These are phyloP conservation scores for Suaeda aralocaspica DNA, from an alignment of 148 eudicot species.

Conservation along the genomic window DNA sequence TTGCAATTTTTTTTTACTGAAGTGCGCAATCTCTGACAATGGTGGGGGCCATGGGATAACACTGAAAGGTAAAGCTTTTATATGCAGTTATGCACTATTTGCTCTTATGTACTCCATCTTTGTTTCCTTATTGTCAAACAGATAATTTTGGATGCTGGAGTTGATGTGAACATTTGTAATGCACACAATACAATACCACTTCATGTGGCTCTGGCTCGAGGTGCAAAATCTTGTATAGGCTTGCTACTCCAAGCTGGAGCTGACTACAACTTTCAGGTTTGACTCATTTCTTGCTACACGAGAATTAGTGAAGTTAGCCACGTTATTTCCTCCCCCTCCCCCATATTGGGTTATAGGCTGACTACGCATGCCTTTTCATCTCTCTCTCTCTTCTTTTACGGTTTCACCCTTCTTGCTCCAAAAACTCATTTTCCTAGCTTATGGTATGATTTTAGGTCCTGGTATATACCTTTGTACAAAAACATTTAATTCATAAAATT, in stretches of 20 bases:
- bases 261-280: conserved; percentile 87
- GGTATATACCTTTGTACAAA: neutral
- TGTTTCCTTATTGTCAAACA: conserved; percentile 22
- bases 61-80: neutral
- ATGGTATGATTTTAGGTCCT: neutral
- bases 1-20: neutral
- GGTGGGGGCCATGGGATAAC: neutral
- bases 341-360: neutral
- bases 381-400: neutral
- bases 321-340: neutral
- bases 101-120: conserved; percentile 6
- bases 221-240: conserved; percentile 94
- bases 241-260: conserved; percentile 92
- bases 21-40: neutral
- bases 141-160: conserved; percentile 93
- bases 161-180: conserved; percentile 88
- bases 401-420: neutral
- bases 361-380: neutral
- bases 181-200: conserved; percentile 86
- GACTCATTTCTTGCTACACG: conserved; percentile 9
- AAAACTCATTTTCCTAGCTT: neutral
- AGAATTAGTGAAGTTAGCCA: conserved; percentile 1
- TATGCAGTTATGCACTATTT: neutral
- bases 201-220: conserved; percentile 95
- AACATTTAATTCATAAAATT: neutral